These are phyloP conservation scores for Saturnispora zaruensis DNA, from an alignment of 805 yeast genomes.

Conservation along the genomic window DNA sequence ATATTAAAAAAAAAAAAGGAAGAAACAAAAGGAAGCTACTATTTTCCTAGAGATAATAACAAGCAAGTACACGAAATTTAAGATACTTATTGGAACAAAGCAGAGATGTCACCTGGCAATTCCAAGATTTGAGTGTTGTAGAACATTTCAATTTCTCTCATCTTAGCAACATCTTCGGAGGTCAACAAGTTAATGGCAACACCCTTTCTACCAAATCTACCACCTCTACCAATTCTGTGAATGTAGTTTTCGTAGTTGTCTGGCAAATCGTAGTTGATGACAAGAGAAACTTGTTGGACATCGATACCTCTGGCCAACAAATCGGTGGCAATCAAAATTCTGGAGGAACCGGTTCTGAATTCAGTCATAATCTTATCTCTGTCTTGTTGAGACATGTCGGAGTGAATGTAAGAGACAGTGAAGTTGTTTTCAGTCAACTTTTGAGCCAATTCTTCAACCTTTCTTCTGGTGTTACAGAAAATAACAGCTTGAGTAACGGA, in stretches of 20 bases:
- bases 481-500: constrained; percentile 97
- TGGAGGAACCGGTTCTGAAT: constrained; percentile 87
- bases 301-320: constrained; percentile 97
- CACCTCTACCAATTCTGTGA: constrained; percentile 97
- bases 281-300: constrained; percentile 94
- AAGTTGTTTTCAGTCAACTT: constrained; percentile 71
- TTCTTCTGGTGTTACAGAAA: constrained; percentile 91
- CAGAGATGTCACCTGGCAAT: constrained; percentile 58
- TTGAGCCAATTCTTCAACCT: constrained; percentile 82
- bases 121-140: constrained; percentile 86
- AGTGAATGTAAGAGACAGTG: constrained; percentile 92
- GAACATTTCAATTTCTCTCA: constrained; percentile 83
- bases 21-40: background rate
- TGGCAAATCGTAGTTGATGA: constrained; percentile 90
- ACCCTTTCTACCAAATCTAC: constrained; percentile 98
- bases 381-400: constrained; percentile 90
- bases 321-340: constrained; percentile 89
- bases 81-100: constrained; percentile 6
- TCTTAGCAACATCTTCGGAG: constrained; percentile 58
- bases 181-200: constrained; percentile 94
- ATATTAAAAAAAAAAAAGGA: background rate
- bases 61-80: constrained; percentile 1
- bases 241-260: constrained; percentile 86
- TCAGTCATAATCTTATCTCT: constrained; percentile 94
- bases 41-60: background rate